Evolutionary conservation across 495 filamentous ascomycete species (phyloP).

Genomic region (Tuber aestivum): DNA sequence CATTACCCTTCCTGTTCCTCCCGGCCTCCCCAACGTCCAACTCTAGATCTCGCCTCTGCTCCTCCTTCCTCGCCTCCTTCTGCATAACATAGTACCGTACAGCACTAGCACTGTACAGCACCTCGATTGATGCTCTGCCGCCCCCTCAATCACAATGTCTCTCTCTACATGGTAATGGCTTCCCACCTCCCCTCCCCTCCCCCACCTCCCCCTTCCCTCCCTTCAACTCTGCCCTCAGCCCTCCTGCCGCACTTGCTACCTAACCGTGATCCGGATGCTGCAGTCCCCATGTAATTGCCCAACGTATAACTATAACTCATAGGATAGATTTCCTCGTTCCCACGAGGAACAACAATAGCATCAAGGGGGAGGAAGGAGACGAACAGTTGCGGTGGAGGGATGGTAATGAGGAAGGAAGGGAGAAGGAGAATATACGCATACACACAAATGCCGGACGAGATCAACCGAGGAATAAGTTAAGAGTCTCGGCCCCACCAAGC

Average conservation of each 20-base stretch:
- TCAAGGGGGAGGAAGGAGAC: not conserved
- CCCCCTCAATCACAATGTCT: not conserved
- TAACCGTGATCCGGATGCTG: not conserved
- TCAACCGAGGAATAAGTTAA: constrained; percentile 3
- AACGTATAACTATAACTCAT: constrained; percentile 1
- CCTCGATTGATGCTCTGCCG: not conserved
- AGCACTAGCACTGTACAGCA: not conserved
- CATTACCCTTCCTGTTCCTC: not conserved
- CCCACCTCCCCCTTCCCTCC: not conserved
- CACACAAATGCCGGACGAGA: not conserved
- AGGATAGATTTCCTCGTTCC: not conserved
- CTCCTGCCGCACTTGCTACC: constrained; percentile 1
- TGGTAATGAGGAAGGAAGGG: not conserved
- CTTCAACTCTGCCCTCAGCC: constrained; percentile 1
- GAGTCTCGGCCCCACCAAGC: constrained; percentile 1
- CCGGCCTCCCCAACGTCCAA: not conserved
- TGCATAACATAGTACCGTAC: not conserved
- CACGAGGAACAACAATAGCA: not conserved
- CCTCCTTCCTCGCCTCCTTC: not conserved
- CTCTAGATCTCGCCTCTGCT: constrained; percentile 3
- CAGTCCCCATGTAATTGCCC: not conserved
- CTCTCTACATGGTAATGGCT: not conserved
- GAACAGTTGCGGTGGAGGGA: not conserved
- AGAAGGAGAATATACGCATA: not conserved
- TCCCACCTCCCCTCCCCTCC: not conserved